Percentiles rank a stretch among this genome's conserved stretches.
phyloP scores from a whole-genome alignment of 2,329 filamentous ascomycete species.

The Penicillium aurantiogriseum region DNA sequence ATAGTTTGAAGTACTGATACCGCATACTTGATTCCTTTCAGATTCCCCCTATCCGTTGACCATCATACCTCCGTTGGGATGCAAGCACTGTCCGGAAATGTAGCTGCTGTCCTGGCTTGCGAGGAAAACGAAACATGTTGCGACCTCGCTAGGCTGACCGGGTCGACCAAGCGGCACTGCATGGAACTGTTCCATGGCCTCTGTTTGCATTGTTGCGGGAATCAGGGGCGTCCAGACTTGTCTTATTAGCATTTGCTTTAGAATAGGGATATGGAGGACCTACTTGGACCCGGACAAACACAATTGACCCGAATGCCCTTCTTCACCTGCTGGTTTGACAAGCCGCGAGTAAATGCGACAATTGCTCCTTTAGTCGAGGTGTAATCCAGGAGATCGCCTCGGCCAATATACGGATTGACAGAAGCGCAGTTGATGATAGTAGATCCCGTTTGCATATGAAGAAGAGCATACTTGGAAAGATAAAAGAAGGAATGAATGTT shows the following conservation, averaged over 20 bases:
- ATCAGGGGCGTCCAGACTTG: slow-evolving; percentile 73
- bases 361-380: slow-evolving; percentile 73
- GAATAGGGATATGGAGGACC: slow-evolving; percentile 7
- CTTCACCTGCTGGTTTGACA: slow-evolving; percentile 70
- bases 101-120: slow-evolving; percentile 71
- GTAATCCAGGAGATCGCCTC: slow-evolving; percentile 78
- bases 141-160: slow-evolving; percentile 77
- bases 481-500: slow-evolving; percentile 84
- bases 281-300: slow-evolving; percentile 69
- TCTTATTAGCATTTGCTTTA: slow-evolving; percentile 3
- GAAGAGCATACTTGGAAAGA: slow-evolving; percentile 72
- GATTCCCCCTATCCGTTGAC: slow-evolving; percentile 47
- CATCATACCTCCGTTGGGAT: slow-evolving; percentile 60
- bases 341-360: slow-evolving; percentile 71
- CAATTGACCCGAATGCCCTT: slow-evolving; percentile 75
- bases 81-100: slow-evolving; percentile 70
- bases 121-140: slow-evolving; percentile 77
- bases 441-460: slow-evolving; percentile 70
- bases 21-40: background rate
- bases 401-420: slow-evolving; percentile 79
- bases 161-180: slow-evolving; percentile 72
- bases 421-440: slow-evolving; percentile 85
- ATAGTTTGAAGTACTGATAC: background rate
- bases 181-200: slow-evolving; percentile 69
- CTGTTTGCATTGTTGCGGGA: slow-evolving; percentile 67